Evolutionary conservation across 2,329 filamentous ascomycete genomes (phyloP).

Genomic region (Trichoderma pleuroti): DNA sequence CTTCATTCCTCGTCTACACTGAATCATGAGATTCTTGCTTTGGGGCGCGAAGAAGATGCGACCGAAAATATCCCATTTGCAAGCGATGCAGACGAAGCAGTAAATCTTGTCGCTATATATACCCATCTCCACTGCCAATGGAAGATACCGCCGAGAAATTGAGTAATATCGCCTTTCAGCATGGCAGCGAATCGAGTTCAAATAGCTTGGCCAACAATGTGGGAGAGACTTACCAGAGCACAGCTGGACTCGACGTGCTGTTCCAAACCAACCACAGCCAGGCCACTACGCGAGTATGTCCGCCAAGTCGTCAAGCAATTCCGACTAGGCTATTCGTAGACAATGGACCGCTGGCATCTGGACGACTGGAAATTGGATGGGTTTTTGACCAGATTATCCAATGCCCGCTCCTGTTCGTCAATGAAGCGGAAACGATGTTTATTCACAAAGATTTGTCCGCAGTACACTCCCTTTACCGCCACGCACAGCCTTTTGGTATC

Average conservation of each 20-base stretch:
- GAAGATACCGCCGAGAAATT: background rate
- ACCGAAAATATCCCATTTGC: too few relatives aligned
- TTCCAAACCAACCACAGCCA: background rate
- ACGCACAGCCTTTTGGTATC: background rate
- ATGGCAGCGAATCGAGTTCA: background rate
- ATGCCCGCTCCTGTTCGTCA: background rate
- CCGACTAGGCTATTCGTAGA: background rate
- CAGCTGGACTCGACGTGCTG: background rate
- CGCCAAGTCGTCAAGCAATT: background rate
- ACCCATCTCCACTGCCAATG: too few relatives aligned
- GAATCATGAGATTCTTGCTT: too few relatives aligned
- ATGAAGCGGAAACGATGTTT: background rate
- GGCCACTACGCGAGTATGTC: too few relatives aligned
- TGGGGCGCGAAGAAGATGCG: too few relatives aligned
- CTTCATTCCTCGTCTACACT: too few relatives aligned
- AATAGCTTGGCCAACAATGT: background rate
- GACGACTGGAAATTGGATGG: background rate
- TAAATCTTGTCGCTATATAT: too few relatives aligned
- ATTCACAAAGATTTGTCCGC: background rate
- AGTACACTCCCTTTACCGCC: background rate
- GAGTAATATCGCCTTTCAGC: background rate
- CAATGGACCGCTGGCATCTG: background rate
- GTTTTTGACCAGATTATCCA: background rate
- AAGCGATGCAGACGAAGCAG: too few relatives aligned
- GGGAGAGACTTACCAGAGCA: background rate